Percentiles rank a stretch among this genome's conserved stretches.
Conservation (phyloP, 164 flowering plant genomes). For the Stephania japonica region DNA sequence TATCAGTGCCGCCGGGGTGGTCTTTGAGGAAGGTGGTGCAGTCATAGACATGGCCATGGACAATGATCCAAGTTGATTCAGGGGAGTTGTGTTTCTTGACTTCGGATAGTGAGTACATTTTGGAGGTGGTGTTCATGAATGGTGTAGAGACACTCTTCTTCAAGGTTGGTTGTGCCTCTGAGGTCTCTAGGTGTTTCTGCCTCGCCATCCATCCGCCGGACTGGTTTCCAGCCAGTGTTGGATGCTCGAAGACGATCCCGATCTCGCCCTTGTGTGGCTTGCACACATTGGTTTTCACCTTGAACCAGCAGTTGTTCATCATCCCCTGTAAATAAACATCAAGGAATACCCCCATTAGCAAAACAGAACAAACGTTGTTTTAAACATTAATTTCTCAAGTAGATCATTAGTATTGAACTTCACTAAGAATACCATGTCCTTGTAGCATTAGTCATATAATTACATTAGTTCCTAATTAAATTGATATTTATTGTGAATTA, state of each 20-base stretch:
- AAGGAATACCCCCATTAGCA: background rate
- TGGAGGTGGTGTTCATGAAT: constrained; percentile 73
- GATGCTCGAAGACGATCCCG: constrained; percentile 89
- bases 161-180: constrained; percentile 31
- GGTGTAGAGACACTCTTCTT: constrained; percentile 75
- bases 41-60: constrained; percentile 90
- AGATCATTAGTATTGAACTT: too few relatives aligned
- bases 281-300: constrained; percentile 70
- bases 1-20: constrained; percentile 94
- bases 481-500: too few relatives aligned
- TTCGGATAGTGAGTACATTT: constrained; percentile 55
- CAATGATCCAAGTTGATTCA: constrained; percentile 88
- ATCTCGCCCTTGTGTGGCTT: constrained; percentile 73
- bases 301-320: constrained; percentile 99
- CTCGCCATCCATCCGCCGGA: constrained; percentile 95
- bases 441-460: too few relatives aligned
- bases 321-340: constrained; percentile 53
- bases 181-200: constrained; percentile 47
- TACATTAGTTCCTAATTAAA: too few relatives aligned
- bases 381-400: too few relatives aligned
- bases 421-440: too few relatives aligned
- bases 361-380: too few relatives aligned
- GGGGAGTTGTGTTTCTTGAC: constrained; percentile 62
- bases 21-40: constrained; percentile 80
- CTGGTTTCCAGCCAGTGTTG: constrained; percentile 77